Evolutionary conservation across 2,329 filamentous ascomycete genomes (phyloP), one percentile per base, ranked within the genome.

Genomic region (Aspergillus novofumigatus): DNA sequence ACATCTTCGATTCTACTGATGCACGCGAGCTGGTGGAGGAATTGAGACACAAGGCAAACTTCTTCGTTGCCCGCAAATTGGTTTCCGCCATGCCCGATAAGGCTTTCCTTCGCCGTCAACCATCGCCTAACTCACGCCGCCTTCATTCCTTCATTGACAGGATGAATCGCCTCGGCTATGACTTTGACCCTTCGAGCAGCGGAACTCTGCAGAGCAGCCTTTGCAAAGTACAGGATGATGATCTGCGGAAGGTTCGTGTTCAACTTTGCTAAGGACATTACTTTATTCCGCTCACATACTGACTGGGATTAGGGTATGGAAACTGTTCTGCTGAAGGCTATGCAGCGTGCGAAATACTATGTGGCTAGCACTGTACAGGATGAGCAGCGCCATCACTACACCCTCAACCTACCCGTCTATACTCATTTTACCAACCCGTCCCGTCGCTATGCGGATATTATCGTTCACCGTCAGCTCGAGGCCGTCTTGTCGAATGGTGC

Each of bases 391-490:
- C 85, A 89, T 59, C 93, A 99, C 77, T 99, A 95, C 75, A 88
- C 91, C 14, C 82, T 97, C 53, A 99, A 99, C 77, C 79, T 96
- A 55, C 92, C 93, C 0, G 78, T 96, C 11, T 99, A 97, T 81
- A 97, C 94, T 66, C 94, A 99, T 75, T 97, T 97, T 78, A 97
- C 93, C 41, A 93, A 91, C 74, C 94, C 94, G 1, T 95, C 91
- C 21, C 89, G 94, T 54, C 91, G 94, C 59, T 99, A 97, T 74
- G 90, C 92, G 25, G 94, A 99, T 72, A 88, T 99, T 59, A 81
- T 97, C 66, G 94, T 97, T 35, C 94, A 99, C 75, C 92, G 94
- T 56, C 94, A 99, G 76, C 82, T 99, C 26, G 92, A 97, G 71
- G 84, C 90, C 58, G 86, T 91, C 52, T 82, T 99, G 41, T 94